Conservation (phyloP, 2,329 filamentous ascomycete genomes). For the Parascedosporium putredinis region DNA sequence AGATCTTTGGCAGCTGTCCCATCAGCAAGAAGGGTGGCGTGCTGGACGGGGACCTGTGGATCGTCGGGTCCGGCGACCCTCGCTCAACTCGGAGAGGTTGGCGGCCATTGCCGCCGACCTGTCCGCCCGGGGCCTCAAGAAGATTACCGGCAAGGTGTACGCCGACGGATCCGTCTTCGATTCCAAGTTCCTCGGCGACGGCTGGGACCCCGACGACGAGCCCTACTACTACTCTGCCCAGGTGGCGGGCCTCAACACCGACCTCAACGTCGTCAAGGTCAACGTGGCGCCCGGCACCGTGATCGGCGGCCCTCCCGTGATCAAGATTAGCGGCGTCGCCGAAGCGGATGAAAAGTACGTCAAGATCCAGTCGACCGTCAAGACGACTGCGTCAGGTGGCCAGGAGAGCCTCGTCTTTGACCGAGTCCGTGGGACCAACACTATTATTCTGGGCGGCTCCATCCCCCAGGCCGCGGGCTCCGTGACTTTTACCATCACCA, state of each 20-base stretch:
- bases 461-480: neutral
- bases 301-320: neutral
- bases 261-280: conserved; percentile 8
- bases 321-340: conserved; percentile 1
- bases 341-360: conserved; percentile 5
- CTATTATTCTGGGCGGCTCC: conserved; percentile 2
- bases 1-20: neutral
- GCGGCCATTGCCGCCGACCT: conserved; percentile 1
- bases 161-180: conserved; percentile 9
- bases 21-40: conserved; percentile 6
- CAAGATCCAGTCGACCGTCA: conserved; percentile 4
- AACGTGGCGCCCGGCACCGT: conserved; percentile 5
- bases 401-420: neutral
- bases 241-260: conserved; percentile 9
- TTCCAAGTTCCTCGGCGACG: conserved; percentile 3
- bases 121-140: conserved; percentile 7
- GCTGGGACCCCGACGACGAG: conserved; percentile 6
- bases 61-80: conserved; percentile 10
- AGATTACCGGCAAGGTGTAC: conserved; percentile 7
- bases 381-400: neutral
- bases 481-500: neutral
- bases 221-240: conserved; percentile 7
- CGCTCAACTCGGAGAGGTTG: conserved; percentile 6
- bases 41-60: conserved; percentile 9
- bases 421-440: neutral